Conservation (phyloP, 306 rosid genomes). For the Lablab purpureus region DNA sequence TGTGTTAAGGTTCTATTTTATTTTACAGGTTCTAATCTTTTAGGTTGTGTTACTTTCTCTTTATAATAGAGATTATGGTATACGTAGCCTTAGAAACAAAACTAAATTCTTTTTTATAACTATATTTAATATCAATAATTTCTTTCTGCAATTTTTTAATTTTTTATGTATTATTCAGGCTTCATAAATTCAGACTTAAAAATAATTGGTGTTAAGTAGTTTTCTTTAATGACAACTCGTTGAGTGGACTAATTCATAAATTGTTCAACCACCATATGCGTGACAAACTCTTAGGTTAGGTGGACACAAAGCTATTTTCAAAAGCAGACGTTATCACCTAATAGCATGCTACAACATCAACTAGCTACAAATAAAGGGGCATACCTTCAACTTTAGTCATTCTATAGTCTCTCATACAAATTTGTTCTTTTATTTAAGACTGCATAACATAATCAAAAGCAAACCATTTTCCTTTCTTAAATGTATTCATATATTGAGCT, state of each 20-base stretch:
- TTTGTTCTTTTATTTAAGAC: constrained; percentile 6
- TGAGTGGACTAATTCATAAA: constrained; percentile 40
- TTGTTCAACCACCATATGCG: constrained; percentile 34
- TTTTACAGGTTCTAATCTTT: neutral
- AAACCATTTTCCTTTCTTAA: neutral
- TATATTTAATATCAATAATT: neutral
- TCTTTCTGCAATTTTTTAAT: neutral
- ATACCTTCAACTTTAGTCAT: constrained; percentile 1
- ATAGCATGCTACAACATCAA: constrained; percentile 15
- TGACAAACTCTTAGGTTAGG: constrained; percentile 1
- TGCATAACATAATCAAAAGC: neutral
- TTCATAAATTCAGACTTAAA: no score
- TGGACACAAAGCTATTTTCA: constrained; percentile 32
- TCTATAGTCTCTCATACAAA: neutral
- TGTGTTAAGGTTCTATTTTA: neutral
- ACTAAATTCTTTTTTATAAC: neutral
- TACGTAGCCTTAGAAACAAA: neutral
- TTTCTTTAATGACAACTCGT: neutral
- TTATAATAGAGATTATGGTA: neutral
- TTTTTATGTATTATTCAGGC: neutral
- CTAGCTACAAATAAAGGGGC: neutral
- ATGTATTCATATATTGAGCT: constrained; percentile 45
- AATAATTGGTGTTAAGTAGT: constrained; percentile 42
- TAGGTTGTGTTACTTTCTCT: neutral
- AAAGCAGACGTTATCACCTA: neutral